Conservation (phyloP, 768 basidiomycete genomes). For the Lactifluus echinatus region DNA sequence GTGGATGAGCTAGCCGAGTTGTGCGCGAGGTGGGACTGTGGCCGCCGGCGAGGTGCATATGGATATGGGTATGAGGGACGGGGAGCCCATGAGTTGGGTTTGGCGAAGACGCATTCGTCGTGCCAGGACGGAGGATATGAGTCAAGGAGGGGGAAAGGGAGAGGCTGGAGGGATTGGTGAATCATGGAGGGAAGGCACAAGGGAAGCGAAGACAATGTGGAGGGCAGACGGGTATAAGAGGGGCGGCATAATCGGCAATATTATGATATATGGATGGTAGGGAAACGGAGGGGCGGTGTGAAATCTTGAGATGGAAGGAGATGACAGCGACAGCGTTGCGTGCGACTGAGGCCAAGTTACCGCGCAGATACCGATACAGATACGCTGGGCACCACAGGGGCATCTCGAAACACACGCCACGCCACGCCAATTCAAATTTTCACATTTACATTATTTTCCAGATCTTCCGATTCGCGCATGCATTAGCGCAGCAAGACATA, state of each 20-base stretch:
- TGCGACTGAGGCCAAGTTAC: not conserved
- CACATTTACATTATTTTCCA: not conserved
- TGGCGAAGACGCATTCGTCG: not conserved
- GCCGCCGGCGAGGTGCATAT: not conserved
- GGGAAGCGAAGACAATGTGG: conserved; percentile 12
- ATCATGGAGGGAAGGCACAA: conserved; percentile 22
- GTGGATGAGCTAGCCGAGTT: not conserved
- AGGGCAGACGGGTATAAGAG: conserved; percentile 18
- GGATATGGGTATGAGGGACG: not conserved
- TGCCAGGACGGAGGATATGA: conserved; percentile 12
- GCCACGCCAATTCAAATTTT: conserved; percentile 5
- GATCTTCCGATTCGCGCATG: not conserved
- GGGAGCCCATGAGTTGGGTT: conserved; percentile 10
- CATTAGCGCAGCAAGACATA: not conserved
- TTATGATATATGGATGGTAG: conserved; percentile 16
- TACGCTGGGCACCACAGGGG: too few species aligned
- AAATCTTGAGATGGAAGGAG: conserved; percentile 16
- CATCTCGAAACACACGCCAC: conserved; percentile 4
- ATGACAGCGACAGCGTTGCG: conserved; percentile 16
- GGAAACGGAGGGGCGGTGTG: conserved; percentile 18
- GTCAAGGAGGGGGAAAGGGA: conserved; percentile 22
- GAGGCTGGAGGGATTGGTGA: conserved; percentile 18
- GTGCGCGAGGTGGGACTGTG: not conserved
- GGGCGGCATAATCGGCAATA: conserved; percentile 17
- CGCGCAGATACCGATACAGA: too few species aligned